Evolutionary conservation across 1,139 yeast genomes (phyloP).

Genomic region (Pichia sp.): DNA sequence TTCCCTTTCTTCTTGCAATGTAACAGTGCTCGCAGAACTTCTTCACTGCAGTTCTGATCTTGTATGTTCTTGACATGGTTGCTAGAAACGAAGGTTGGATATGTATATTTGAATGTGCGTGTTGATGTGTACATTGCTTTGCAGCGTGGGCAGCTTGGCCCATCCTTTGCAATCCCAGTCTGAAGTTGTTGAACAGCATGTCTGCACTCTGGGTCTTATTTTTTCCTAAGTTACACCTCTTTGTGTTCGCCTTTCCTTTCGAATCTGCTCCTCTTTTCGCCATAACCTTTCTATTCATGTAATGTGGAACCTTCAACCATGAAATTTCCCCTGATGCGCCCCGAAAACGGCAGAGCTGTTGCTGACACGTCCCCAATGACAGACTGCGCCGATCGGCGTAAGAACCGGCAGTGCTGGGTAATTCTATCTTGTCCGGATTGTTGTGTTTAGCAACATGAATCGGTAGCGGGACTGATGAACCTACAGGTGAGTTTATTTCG

Average conservation of each 20-base stretch:
- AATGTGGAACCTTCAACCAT: background rate
- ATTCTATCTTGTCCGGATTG: background rate
- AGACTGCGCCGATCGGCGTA: slow-evolving; percentile 3
- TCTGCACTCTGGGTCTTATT: background rate
- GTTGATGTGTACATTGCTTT: slow-evolving; percentile 14
- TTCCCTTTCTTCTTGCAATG: slow-evolving; percentile 88
- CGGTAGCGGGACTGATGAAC: background rate
- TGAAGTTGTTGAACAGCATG: slow-evolving; percentile 21
- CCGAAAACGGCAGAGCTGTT: background rate
- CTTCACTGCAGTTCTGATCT: slow-evolving; percentile 79
- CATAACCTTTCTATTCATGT: background rate
- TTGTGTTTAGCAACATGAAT: background rate
- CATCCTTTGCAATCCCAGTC: slow-evolving; percentile 18
- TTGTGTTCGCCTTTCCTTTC: no score
- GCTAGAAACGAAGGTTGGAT: slow-evolving; percentile 16
- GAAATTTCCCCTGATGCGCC: background rate
- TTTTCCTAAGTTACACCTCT: no score
- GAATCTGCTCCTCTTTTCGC: background rate
- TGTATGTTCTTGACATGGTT: slow-evolving; percentile 47
- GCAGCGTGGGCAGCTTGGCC: slow-evolving; percentile 15
- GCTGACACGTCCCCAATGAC: background rate
- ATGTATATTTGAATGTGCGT: slow-evolving; percentile 14
- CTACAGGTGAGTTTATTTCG: no score
- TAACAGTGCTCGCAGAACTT: slow-evolving; percentile 90
- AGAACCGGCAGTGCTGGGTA: background rate